These are phyloP conservation scores for Alloascoidea africana DNA, from an alignment of 805 yeast species.

Conservation along the genomic window DNA sequence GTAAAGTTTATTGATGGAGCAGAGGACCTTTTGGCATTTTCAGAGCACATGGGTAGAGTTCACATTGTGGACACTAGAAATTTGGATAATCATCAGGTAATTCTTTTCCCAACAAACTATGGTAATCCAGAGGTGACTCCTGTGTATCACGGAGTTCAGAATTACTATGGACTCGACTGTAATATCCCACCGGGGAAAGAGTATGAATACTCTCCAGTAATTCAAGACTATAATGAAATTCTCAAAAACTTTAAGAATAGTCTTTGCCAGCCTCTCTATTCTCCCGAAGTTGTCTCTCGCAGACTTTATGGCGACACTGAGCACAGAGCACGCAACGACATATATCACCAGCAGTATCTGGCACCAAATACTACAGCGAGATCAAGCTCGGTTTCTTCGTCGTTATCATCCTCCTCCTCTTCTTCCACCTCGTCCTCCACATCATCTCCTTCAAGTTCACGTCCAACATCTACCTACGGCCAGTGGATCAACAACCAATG, in stretches of 20 bases:
- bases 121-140: not conserved
- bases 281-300: not conserved
- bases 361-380: not conserved
- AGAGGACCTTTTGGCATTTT: constrained; percentile 61
- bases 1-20: constrained; percentile 46
- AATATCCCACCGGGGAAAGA: not conserved
- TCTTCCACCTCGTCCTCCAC: too few relatives aligned
- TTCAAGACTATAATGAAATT: not conserved
- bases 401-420: too few relatives aligned
- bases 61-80: constrained; percentile 74
- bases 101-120: not conserved
- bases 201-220: not conserved
- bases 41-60: constrained; percentile 79
- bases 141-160: not conserved
- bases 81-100: constrained; percentile 60
- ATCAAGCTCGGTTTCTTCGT: not conserved
- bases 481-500: not conserved
- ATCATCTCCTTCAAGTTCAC: too few relatives aligned
- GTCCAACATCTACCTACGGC: too few relatives aligned
- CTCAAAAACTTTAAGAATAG: not conserved
- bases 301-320: not conserved
- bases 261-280: not conserved
- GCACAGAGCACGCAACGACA: too few relatives aligned
- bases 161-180: not conserved
- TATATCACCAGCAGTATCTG: not conserved